Evolutionary conservation across 495 filamentous ascomycete genomes (phyloP).

Genomic region (Penicillium maclennaniae): DNA sequence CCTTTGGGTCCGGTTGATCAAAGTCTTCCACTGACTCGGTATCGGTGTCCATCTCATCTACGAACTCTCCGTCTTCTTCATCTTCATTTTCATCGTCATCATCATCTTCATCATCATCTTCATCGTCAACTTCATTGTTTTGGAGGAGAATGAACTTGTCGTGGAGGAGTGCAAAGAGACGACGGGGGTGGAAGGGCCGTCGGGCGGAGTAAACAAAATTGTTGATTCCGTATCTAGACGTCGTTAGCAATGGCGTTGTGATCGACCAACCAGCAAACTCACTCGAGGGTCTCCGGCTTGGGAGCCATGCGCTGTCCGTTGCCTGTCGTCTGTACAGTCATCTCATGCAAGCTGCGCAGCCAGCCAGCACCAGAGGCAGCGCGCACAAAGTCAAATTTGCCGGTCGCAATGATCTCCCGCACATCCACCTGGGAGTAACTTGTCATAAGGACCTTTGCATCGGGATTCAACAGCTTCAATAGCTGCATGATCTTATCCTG

Average conservation of each 20-base stretch:
- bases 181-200: conserved; percentile 50
- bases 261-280: conserved; percentile 9
- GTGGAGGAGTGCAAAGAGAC: conserved; percentile 47
- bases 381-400: conserved; percentile 41
- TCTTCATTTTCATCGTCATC: conserved; percentile 36
- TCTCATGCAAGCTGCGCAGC: conserved; percentile 49
- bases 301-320: conserved; percentile 45
- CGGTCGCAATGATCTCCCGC: conserved; percentile 48
- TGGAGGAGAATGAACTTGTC: conserved; percentile 54
- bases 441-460: conserved; percentile 46
- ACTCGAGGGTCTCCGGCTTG: conserved; percentile 56
- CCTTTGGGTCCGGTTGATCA: conserved; percentile 31
- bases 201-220: conserved; percentile 53
- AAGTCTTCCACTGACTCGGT: conserved; percentile 35
- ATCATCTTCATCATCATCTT: conserved; percentile 24
- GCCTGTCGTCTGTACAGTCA: conserved; percentile 40
- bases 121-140: conserved; percentile 36
- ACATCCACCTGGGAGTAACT: conserved; percentile 46
- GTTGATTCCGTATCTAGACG: conserved; percentile 46
- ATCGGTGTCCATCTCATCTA: conserved; percentile 36
- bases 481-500: conserved; percentile 39
- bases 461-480: conserved; percentile 47
- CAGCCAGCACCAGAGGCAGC: conserved; percentile 45
- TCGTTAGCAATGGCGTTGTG: background rate
- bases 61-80: conserved; percentile 10